phyloP scores from a whole-genome alignment of 106 monocot genomes.

The Dioscorea zingiberensis region DNA sequence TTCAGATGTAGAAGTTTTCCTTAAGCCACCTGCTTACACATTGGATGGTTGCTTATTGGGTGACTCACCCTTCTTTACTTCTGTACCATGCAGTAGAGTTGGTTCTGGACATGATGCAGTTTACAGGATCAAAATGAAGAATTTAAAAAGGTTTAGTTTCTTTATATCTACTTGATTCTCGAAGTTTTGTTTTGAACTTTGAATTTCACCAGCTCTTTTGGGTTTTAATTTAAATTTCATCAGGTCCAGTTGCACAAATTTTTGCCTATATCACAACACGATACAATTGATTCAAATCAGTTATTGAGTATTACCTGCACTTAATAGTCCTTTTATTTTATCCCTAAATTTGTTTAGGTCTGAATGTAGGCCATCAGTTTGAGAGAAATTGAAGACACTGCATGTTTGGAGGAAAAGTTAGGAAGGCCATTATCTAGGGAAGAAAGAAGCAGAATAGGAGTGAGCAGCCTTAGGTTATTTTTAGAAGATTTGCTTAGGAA shows the following conservation, averaged over 20 bases:
- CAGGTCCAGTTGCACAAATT: background rate
- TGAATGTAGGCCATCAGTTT: slow-evolving; percentile 49
- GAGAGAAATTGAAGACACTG: slow-evolving; percentile 78
- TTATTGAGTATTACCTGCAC: no score
- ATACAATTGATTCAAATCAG: no score
- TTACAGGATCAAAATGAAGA: slow-evolving; percentile 83
- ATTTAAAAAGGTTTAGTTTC: slow-evolving; percentile 61
- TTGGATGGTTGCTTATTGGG: slow-evolving; percentile 76
- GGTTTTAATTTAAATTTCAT: background rate
- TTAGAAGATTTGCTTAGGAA: slow-evolving; percentile 75
- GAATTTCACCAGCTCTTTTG: no score
- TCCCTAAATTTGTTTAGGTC: background rate
- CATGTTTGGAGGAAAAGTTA: slow-evolving; percentile 70
- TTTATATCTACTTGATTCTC: background rate
- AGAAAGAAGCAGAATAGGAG: slow-evolving; percentile 79
- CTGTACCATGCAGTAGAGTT: slow-evolving; percentile 91
- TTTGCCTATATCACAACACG: background rate
- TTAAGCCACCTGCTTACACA: slow-evolving; percentile 53
- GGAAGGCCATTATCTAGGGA: slow-evolving; percentile 63
- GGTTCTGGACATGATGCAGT: slow-evolving; percentile 60
- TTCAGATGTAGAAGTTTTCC: slow-evolving; percentile 91
- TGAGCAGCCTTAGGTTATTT: slow-evolving; percentile 72
- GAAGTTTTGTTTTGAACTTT: no score
- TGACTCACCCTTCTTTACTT: slow-evolving; percentile 84
- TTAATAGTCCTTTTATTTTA: background rate